phyloP scores from a whole-genome alignment of 139 green algal genomes.

The Yamagishiella unicocca region DNA sequence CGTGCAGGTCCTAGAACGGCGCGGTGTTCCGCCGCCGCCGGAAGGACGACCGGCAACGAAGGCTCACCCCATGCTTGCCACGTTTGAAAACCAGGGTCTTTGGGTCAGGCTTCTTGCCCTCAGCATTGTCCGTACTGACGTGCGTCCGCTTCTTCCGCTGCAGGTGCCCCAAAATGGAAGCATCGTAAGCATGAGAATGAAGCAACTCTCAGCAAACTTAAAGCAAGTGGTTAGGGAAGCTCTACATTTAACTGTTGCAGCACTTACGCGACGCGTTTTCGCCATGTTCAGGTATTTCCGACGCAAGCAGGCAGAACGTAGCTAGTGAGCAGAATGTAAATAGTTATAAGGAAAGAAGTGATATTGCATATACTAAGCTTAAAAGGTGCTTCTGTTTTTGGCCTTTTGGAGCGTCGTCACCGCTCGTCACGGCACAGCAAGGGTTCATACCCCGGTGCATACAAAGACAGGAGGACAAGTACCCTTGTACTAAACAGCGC shows the following conservation, averaged over 20 bases:
- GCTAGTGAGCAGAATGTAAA: no score
- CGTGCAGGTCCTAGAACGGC: background rate
- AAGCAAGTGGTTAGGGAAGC: background rate
- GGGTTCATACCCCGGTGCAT: no score
- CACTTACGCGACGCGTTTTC: slow-evolving; percentile 24
- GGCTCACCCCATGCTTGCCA: slow-evolving; percentile 74
- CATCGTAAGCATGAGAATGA: background rate
- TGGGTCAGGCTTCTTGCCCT: slow-evolving; percentile 74
- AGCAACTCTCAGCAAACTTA: background rate
- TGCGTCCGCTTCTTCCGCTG: slow-evolving; percentile 93
- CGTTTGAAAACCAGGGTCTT: slow-evolving; percentile 91
- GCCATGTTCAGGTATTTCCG: no score
- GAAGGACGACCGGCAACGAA: background rate
- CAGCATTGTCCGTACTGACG: slow-evolving; percentile 60
- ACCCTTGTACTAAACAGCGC: no score
- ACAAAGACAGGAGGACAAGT: no score
- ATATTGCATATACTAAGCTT: no score
- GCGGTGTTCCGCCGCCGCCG: slow-evolving; percentile 3
- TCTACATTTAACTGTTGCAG: background rate
- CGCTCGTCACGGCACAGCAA: no score
- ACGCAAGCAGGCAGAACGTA: no score
- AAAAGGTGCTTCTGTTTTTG: no score
- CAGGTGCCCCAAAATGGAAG: background rate
- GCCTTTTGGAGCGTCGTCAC: no score
- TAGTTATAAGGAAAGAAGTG: no score